Percentiles rank a stretch among this genome's conserved stretches.
phyloP scores from a whole-genome alignment of 495 filamentous ascomycete species.

The Usnea hakonensis region DNA sequence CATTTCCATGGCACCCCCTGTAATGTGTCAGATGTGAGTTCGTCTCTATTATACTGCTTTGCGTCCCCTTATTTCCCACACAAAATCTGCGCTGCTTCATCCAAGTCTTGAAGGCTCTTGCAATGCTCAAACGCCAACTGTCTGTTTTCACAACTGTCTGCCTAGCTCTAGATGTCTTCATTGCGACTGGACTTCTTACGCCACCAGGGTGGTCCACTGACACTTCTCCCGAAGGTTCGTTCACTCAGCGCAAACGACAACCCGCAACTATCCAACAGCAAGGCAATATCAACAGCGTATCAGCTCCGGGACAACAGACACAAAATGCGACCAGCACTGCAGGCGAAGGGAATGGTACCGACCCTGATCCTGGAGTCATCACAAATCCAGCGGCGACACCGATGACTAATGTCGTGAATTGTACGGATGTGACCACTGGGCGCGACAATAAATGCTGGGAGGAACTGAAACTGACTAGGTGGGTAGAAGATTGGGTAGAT shows the following conservation, averaged over 20 bases:
- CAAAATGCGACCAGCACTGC: conserved; percentile 3
- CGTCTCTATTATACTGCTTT: not conserved
- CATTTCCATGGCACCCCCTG: not conserved
- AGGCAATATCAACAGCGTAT: not conserved
- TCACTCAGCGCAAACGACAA: not conserved
- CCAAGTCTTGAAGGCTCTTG: not conserved
- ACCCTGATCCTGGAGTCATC: conserved; percentile 10
- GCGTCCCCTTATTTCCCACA: not conserved
- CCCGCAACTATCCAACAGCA: conserved; percentile 3
- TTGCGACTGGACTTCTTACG: not conserved
- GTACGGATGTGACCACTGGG: conserved; percentile 9
- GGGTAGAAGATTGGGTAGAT: conserved; percentile 13
- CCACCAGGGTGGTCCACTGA: not conserved
- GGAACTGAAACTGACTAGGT: conserved; percentile 14
- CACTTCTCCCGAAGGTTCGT: not conserved
- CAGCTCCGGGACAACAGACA: conserved; percentile 1
- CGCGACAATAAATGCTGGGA: conserved; percentile 21
- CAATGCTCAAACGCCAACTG: not conserved
- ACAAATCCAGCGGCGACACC: not conserved
- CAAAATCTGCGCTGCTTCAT: not conserved
- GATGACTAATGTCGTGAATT: conserved; percentile 1
- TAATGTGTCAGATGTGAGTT: conserved; percentile 4
- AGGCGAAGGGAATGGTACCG: not conserved
- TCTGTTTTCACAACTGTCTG: not conserved
- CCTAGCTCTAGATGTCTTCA: not conserved